Evolutionary conservation across 2,329 filamentous ascomycete species (phyloP).

Genomic region (Penicillium capsulatum): DNA sequence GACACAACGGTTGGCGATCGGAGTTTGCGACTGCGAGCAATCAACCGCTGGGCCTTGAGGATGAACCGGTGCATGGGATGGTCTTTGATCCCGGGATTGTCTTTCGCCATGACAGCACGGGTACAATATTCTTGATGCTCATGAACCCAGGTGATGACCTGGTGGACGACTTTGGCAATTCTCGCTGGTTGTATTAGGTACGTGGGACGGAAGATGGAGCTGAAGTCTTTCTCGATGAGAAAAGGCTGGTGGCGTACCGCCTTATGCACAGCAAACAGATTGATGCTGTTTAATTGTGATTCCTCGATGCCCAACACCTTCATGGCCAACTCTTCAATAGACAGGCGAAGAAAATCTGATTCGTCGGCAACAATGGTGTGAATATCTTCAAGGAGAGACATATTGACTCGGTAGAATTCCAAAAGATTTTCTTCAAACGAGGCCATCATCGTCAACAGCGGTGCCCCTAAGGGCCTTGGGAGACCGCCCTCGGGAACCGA

Average conservation of each 20-base stretch:
- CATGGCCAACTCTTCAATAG: slow-evolving; percentile 37
- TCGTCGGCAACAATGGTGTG: slow-evolving; percentile 40
- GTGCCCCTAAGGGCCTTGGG: slow-evolving; percentile 36
- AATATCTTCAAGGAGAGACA: slow-evolving; percentile 33
- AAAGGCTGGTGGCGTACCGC: slow-evolving; percentile 32
- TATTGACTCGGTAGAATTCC: slow-evolving; percentile 34
- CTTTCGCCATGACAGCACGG: slow-evolving; percentile 25
- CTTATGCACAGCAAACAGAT: slow-evolving; percentile 36
- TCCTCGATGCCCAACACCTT: slow-evolving; percentile 31
- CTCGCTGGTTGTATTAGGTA: slow-evolving; percentile 52
- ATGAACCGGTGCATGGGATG: slow-evolving; percentile 44
- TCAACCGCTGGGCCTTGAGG: slow-evolving; percentile 42
- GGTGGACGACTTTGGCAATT: slow-evolving; percentile 47
- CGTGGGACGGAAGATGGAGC: slow-evolving; percentile 33
- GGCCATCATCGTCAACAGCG: slow-evolving; percentile 33
- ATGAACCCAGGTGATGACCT: slow-evolving; percentile 54
- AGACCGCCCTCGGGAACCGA: slow-evolving; percentile 40
- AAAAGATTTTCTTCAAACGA: slow-evolving; percentile 33
- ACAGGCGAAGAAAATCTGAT: slow-evolving; percentile 30
- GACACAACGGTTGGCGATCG: slow-evolving; percentile 43
- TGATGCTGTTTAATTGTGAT: slow-evolving; percentile 28
- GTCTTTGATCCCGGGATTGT: slow-evolving; percentile 21
- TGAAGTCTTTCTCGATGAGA: slow-evolving; percentile 33
- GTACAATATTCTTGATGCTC: slow-evolving; percentile 44
- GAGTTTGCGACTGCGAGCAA: slow-evolving; percentile 39